Evolutionary conservation across 306 rosid species (phyloP), one percentile per base, ranked within the genome.

Genomic region (Rubus idaeus): DNA sequence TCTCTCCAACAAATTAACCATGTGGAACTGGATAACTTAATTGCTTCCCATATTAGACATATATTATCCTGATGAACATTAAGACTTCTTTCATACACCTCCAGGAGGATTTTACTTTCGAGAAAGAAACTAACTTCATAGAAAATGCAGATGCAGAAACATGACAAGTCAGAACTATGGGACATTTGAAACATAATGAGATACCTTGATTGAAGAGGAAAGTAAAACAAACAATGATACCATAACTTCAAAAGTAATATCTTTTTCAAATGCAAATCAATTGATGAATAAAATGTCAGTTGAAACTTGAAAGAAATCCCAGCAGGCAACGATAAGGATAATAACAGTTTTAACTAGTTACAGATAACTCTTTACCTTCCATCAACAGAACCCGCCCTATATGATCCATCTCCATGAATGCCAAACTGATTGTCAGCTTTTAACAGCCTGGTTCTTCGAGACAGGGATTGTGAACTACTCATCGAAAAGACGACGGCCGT

Each of bases 361-460:
- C 66, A 73, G 66, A 80, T 51, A 71, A 71, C 50, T 78, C 71
- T 69, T 78, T 90, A 96, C 99, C 99, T 88, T 76, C 88, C 96
- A 86, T 90, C 98, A 83, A 86, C 20, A 63, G 96, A 90, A 70
- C 90, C 88, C 30, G 92, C 35, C 87, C 87, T 87, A 84, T 70
- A 85, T 4, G 92, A 86, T 83, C 94, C 98, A 87, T 90, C 97
- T 53, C 86, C 88, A 79, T 85, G 92, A 77, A 73, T 71, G 75
- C 87, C 78, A 77, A 74, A 73, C 74, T 89, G 96, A 85, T 35
- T 88, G 85, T 92, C 98, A 70, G 96, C 99, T 83, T 90, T 92
- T 72, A 91, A 74, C 75, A 68, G 84, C 84, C 94, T 91, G 46
- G 98, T 96, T 89, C 99, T 96, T 83, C 99, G 92, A 84, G 99